Evolutionary conservation across 2,329 filamentous ascomycete species (phyloP), one percentile per base, ranked within the genome.

Genomic region (Aspergillus fumigatus): DNA sequence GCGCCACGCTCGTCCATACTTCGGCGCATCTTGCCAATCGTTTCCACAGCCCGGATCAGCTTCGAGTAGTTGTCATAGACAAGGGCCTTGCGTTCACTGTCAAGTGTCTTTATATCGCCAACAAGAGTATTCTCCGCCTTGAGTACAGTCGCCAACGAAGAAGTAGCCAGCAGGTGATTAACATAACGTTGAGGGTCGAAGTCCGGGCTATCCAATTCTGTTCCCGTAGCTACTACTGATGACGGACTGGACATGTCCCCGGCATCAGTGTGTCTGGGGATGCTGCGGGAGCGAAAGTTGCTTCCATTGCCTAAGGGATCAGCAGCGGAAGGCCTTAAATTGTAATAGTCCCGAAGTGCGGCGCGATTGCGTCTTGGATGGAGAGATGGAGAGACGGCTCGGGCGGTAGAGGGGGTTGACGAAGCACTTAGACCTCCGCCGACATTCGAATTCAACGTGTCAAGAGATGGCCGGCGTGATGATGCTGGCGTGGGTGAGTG

Each of bases 41-140:
- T 97, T 74, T 96, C 93, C 10, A 95, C 97, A 1, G 94, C 94
- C n/a, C 88, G 85, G 63, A 99, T 97, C 63, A 99, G 77, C 76
- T 97, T 97, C 65, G 89, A 94, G 74, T 97, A 99, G 71, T 99
- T 99, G 73, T 99, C 93, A 73, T 99, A 99, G 4, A 99, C 94
- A 59, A 99, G 77, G 1, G 93, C 92, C 77, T 99, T 99, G 74
- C 94, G 89, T 80, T 99, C 94, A 25, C 93, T 93, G 68, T 97
- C 94, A 19, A 99, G 80, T 2, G 90, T 92, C 40, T 92, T 80
- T 50, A 96, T 93, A 76, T 97, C 93, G 63, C 73, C 74, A 6
- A 78, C 73, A n/a, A 79, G 68, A 7, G 73, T 75, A 41, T 76
- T 75, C 60, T 79, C 76, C 1, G 75, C 75, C 48, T 75, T 77